A percentile compares a stretch with the other conserved stretches of the same genome.
These are phyloP conservation scores for Alternaria angustiovoidea DNA, from an alignment of 2,329 filamentous ascomycete genomes.

Conservation along the genomic window DNA sequence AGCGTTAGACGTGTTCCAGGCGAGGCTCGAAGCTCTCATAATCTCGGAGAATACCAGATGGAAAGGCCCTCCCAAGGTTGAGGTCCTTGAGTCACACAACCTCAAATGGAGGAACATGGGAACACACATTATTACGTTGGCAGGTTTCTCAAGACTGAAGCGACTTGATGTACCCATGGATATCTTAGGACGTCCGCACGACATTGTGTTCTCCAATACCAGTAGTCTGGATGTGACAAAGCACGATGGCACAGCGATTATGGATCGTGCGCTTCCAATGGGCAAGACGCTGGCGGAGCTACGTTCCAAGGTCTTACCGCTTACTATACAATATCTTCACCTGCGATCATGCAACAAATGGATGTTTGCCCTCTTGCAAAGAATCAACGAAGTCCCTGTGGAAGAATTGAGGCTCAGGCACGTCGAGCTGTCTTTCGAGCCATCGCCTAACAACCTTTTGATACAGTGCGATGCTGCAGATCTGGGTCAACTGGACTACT, in stretches of 20 bases:
- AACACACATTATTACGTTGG: slow-evolving; percentile 19
- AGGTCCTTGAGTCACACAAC: slow-evolving; percentile 16
- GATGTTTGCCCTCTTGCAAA: slow-evolving; percentile 14
- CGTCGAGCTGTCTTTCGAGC: slow-evolving; percentile 22
- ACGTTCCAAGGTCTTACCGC: slow-evolving; percentile 15
- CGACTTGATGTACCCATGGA: slow-evolving; percentile 21
- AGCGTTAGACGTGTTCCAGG: slow-evolving; percentile 7
- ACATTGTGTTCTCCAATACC: slow-evolving; percentile 9
- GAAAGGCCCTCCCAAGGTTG: slow-evolving; percentile 16
- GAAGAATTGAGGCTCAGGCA: slow-evolving; percentile 10
- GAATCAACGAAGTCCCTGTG: slow-evolving; percentile 4
- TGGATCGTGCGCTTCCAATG: background rate
- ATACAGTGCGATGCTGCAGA: slow-evolving; percentile 11
- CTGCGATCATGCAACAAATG: slow-evolving; percentile 24
- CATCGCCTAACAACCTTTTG: slow-evolving; percentile 17
- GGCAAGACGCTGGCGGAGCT: background rate
- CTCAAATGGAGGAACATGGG: slow-evolving; percentile 21
- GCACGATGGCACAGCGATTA: background rate
- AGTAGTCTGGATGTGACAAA: background rate
- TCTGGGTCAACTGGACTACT: slow-evolving; percentile 7
- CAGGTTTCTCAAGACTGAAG: slow-evolving; percentile 12
- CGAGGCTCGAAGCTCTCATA: slow-evolving; percentile 21
- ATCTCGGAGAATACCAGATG: slow-evolving; percentile 16
- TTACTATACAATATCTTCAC: slow-evolving; percentile 7
- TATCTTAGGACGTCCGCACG: slow-evolving; percentile 10